Evolutionary conservation across 805 yeast genomes (phyloP).

Genomic region (Saccharomycopsis javanensis): DNA sequence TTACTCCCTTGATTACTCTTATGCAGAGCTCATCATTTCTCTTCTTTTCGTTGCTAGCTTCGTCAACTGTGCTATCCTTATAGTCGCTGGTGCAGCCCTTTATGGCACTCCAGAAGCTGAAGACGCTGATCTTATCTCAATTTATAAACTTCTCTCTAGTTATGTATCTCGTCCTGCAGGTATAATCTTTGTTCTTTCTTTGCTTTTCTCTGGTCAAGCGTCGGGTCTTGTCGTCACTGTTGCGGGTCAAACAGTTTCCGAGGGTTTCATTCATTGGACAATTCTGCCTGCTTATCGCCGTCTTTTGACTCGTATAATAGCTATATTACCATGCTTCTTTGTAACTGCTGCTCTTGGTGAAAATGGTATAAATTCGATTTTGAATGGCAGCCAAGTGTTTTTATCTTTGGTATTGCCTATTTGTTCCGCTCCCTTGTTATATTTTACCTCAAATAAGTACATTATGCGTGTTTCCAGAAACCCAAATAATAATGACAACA

Average conservation of each 20-base stretch:
- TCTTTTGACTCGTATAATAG: conserved; percentile 62
- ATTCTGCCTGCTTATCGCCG: conserved; percentile 74
- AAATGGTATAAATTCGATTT: conserved; percentile 57
- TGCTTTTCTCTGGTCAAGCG: conserved; percentile 78
- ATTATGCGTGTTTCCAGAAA: conserved; percentile 46
- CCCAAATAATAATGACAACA: neutral
- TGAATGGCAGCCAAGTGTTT: conserved; percentile 78
- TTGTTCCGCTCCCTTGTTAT: conserved; percentile 75
- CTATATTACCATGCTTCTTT: conserved; percentile 72
- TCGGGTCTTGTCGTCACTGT: conserved; percentile 91
- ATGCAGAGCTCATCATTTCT: conserved; percentile 60
- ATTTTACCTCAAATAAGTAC: conserved; percentile 60
- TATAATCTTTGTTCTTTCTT: conserved; percentile 71
- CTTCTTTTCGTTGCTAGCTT: conserved; percentile 74
- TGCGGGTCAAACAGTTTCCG: conserved; percentile 88
- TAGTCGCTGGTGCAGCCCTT: conserved; percentile 74
- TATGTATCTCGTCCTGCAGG: conserved; percentile 72
- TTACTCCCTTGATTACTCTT: conserved; percentile 66
- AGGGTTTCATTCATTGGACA: conserved; percentile 81
- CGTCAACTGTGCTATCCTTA: conserved; percentile 74
- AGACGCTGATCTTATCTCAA: conserved; percentile 74
- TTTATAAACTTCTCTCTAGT: conserved; percentile 51
- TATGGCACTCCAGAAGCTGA: conserved; percentile 60
- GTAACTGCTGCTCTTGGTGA: conserved; percentile 67
- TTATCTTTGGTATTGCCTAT: conserved; percentile 76